Evolutionary conservation across 2,329 filamentous ascomycete genomes (phyloP), one percentile per base, ranked within the genome.

Genomic region (Verticillium longisporum): DNA sequence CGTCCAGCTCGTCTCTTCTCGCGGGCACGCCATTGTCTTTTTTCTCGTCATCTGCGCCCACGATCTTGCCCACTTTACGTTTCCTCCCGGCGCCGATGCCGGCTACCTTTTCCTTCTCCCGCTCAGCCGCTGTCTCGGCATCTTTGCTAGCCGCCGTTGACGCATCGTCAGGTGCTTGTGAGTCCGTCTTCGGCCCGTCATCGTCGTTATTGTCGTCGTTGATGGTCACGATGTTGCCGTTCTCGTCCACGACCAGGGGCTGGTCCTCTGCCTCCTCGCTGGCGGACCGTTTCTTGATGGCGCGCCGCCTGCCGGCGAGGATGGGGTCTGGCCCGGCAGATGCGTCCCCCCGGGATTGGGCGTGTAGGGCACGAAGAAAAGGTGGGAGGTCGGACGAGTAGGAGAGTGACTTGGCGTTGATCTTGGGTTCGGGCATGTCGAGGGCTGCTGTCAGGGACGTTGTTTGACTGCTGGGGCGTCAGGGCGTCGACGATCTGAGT

Each of bases 201-300:
- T 26, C 26, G 26, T 26, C 63, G 66, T 69, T 61, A 34, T 64
- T 67, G n/a, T 70, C 75, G n/a, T 79, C 37, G 32, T 82, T 64
- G 67, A 85, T 66, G 75, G 73, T 56, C 34, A 88, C 82, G 34
- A 88, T 81, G 60, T 91, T 88, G 57, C 86, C 89, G 4, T 83
- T 80, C 70, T 92, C 90, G 66, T 94, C 84, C 4, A 95, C 85
- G 58, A 91, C 86, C 0, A 91, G 80, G 0, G 91, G 91, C 57
- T 81, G 88, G 71, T 94, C 90, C 66, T 94, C 90, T 13, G 88
- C 89, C 63, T 92, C 86, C 50, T 88, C 87, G 66, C 88, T 86
- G 62, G 78, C 84, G 15, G 83, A 84, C 38, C 80, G 81, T 74
- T 78, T 83, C 75, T 79, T 83, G 61, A 69, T 73, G 57, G 79